A percentile compares a stretch with the other conserved stretches of the same genome.
Conservation (phyloP, 805 yeast species). For the Danielozyma ontarioensis region DNA sequence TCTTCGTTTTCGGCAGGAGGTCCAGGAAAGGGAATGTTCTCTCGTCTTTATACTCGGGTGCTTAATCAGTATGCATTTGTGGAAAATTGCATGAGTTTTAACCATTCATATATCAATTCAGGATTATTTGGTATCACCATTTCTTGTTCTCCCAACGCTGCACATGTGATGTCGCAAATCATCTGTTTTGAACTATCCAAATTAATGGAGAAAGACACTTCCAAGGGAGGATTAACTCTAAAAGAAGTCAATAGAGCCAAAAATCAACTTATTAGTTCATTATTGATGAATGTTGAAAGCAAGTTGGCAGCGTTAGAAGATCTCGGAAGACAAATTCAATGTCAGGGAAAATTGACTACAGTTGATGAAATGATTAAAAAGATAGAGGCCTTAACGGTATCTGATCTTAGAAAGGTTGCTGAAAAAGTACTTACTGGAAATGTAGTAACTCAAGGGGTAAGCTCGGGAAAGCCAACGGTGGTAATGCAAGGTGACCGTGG, state of each 20-base stretch:
- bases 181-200: constrained; percentile 45
- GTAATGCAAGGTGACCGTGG: constrained; percentile 88
- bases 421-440: constrained; percentile 68
- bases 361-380: constrained; percentile 76
- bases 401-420: constrained; percentile 72
- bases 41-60: constrained; percentile 86
- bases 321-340: constrained; percentile 89
- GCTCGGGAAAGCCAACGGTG: constrained; percentile 67
- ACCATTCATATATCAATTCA: constrained; percentile 84
- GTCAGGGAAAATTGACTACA: constrained; percentile 69
- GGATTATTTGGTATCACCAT: constrained; percentile 89
- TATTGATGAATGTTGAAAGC: constrained; percentile 89
- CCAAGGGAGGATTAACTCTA: constrained; percentile 55
- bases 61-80: constrained; percentile 87
- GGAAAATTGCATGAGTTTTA: constrained; percentile 83
- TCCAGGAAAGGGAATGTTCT: constrained; percentile 98
- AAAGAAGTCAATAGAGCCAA: constrained; percentile 85
- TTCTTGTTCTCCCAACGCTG: constrained; percentile 81
- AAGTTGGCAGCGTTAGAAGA: constrained; percentile 94
- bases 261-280: constrained; percentile 81
- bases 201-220: constrained; percentile 25
- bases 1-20: constrained; percentile 98
- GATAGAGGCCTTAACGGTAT: constrained; percentile 62
- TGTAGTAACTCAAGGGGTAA: constrained; percentile 41
- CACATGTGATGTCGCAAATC: constrained; percentile 76